Evolutionary conservation across 176 grass and related monocot species (phyloP), one percentile per base, ranked within the genome.

Genomic region (Triticum timopheevii): DNA sequence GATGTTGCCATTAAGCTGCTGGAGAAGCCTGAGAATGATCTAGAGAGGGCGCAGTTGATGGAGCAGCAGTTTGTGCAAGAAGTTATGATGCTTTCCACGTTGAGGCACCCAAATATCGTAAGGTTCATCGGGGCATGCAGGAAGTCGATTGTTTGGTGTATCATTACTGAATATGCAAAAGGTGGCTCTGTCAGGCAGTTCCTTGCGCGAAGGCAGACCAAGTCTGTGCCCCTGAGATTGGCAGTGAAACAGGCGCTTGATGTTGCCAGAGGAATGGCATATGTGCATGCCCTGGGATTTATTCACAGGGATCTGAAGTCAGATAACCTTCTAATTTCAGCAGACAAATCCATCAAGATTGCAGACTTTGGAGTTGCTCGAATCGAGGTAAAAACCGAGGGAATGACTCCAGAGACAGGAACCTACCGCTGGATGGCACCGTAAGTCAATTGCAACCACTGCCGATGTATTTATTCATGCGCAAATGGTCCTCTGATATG

Each of bases 371-470:
- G 93, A 66, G 93, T 95, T 67, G 93, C 91, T 83, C 86, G 93
- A 44, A 95, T 95, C 61, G 93, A 95, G 77, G 93, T 92, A 47
- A 84, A 90, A 69, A 90, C 93, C 3, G 91, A 95, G 78, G 91
- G 93, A 50, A 95, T 95, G 93, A 95, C 91, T 16, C 91, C 93
- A 42, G 93, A 93, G 58, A 95, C 93, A 15, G 93, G 93, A 59
- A 91, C 93, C 49, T 93, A 95, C 45, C 93, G 93, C 25, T 95
- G 93, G 93, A 95, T 95, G 93, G 93, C 93, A 8, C 93, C 93
- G 93, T 95, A 91, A 95, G 93, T 89, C 31, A 45, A 45, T 73
- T 44, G 58, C 58, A 47, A 8, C 17, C 36, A n/a, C 44, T 84
- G 10, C 30, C n/a, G 5, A 40, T 62, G 44, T 13, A 76, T 80